phyloP scores from a whole-genome alignment of 1,139 yeast species.

The Candida sanyaensis region DNA sequence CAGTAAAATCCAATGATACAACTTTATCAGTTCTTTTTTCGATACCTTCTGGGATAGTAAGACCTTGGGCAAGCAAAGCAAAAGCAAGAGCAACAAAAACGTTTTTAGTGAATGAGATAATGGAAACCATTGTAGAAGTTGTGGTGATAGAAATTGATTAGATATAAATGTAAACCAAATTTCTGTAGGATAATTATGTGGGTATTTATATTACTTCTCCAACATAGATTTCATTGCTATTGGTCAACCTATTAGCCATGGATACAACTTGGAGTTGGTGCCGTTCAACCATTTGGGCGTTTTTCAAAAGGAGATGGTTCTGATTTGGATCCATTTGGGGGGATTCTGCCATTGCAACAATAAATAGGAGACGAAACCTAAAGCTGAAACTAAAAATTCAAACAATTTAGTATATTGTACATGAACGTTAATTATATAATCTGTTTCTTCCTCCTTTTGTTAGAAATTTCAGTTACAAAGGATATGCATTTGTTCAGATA shows the following conservation, averaged over 20 bases:
- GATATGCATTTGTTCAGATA: background rate
- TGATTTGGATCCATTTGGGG: background rate
- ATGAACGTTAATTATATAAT: background rate
- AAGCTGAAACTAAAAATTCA: background rate
- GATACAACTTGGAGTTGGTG: background rate
- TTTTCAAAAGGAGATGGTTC: background rate
- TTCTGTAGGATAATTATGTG: background rate
- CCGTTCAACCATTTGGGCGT: background rate
- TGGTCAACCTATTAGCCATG: background rate
- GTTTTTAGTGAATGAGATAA: constrained; percentile 13
- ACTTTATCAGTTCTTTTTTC: constrained; percentile 6
- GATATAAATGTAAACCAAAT: background rate
- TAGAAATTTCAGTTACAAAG: background rate
- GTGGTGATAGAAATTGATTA: background rate
- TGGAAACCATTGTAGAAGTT: constrained; percentile 11
- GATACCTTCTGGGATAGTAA: constrained; percentile 9
- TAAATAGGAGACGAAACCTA: background rate
- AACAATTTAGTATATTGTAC: background rate
- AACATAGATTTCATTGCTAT: background rate
- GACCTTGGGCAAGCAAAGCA: constrained; percentile 14
- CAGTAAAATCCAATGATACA: constrained; percentile 7
- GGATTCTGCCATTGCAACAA: background rate
- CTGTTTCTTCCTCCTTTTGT: background rate
- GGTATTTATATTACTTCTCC: background rate
- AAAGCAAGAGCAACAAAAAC: constrained; percentile 11